Evolutionary conservation across 2,329 filamentous ascomycete species (phyloP).

Genomic region (Scleromitrula shiraiana): DNA sequence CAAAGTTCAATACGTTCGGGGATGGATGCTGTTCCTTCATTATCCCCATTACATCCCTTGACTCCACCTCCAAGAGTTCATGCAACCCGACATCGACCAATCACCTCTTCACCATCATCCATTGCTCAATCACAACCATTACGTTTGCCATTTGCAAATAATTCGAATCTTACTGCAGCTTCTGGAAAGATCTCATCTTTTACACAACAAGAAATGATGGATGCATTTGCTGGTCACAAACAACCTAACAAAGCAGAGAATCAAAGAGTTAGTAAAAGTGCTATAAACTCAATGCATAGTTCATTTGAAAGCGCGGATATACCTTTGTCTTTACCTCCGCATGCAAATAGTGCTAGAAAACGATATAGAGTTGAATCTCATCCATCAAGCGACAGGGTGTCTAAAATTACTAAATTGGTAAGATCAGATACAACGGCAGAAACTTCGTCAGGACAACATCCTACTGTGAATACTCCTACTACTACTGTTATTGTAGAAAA

Average conservation of each 20-base stretch:
- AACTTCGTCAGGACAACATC: no score
- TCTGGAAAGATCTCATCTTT: no score
- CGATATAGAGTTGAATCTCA: neutral
- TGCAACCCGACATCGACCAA: neutral
- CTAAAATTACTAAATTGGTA: neutral
- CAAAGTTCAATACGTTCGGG: neutral
- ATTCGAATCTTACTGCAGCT: neutral
- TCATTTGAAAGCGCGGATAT: neutral
- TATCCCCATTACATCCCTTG: neutral
- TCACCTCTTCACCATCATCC: neutral
- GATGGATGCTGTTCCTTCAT: neutral
- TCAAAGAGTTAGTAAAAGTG: neutral
- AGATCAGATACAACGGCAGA: constrained; percentile 2
- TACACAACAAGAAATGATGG: no score
- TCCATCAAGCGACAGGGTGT: neutral
- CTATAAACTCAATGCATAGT: neutral
- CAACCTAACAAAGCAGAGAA: no score
- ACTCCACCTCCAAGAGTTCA: neutral
- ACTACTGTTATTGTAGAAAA: no score
- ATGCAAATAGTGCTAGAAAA: constrained; percentile 2
- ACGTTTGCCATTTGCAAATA: neutral
- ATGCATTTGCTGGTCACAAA: no score
- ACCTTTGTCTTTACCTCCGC: neutral
- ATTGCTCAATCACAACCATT: neutral
- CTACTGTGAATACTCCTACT: no score